phyloP scores from a whole-genome alignment of 2,329 filamentous ascomycete genomes.

The Scedosporium dehoogii region DNA sequence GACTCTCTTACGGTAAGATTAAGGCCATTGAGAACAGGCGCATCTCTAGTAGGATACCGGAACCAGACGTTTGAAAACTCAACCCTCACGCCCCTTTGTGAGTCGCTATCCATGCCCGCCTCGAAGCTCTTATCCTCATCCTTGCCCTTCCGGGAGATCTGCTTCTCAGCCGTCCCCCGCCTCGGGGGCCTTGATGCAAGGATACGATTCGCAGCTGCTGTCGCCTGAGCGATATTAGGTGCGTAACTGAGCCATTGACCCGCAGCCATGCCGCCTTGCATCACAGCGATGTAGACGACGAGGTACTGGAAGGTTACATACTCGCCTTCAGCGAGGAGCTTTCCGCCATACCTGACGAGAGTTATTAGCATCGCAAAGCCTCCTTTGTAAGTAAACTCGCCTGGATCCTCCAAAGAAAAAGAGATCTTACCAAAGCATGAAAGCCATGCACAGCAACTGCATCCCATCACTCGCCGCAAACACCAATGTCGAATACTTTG shows the following conservation, averaged over 20 bases:
- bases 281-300: conserved; percentile 9
- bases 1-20: conserved; percentile 7
- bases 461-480: conserved; percentile 9
- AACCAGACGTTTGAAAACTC: conserved; percentile 12
- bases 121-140: not conserved
- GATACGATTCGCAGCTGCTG: conserved; percentile 50
- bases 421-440: conserved; percentile 9
- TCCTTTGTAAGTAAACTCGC: no score
- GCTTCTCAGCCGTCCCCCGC: not conserved
- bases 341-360: conserved; percentile 5
- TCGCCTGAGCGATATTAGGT: conserved; percentile 51
- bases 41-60: conserved; percentile 9
- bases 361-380: not conserved
- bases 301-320: conserved; percentile 11
- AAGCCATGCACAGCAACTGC: conserved; percentile 10
- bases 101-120: not conserved
- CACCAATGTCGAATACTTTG: conserved; percentile 2
- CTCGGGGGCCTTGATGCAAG: not conserved
- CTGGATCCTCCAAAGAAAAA: not conserved
- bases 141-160: not conserved
- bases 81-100: conserved; percentile 1
- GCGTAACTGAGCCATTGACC: conserved; percentile 60
- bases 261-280: conserved; percentile 10
- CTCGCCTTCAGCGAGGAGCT: conserved; percentile 6
- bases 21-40: conserved; percentile 9